Evolutionary conservation across 2,329 filamentous ascomycete species (phyloP).

Genomic region (Trichoderma atrobrunneum): DNA sequence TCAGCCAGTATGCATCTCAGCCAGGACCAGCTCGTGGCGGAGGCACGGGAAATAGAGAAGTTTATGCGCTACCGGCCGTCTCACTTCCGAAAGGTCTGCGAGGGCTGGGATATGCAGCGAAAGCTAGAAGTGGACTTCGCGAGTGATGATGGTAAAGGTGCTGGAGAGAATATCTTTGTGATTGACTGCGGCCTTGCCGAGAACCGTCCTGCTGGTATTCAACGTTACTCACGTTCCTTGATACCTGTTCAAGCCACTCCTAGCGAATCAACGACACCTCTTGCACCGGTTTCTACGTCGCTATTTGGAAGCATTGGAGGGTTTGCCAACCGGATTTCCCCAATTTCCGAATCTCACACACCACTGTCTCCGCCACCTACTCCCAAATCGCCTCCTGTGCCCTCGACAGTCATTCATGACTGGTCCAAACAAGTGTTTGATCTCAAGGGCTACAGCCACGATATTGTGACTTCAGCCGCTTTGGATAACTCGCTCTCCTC

Average conservation of each 20-base stretch:
- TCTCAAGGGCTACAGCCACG: conserved; percentile 57
- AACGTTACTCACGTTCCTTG: conserved; percentile 42
- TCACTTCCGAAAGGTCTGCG: conserved; percentile 73
- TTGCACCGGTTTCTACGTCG: conserved; percentile 24
- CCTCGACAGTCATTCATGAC: conserved; percentile 28
- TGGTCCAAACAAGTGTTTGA: conserved; percentile 32
- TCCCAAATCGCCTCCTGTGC: conserved; percentile 23
- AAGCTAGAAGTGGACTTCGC: conserved; percentile 86
- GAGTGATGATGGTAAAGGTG: conserved; percentile 69
- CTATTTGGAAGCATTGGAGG: conserved; percentile 29
- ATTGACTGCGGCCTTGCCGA: conserved; percentile 70
- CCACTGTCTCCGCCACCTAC: conserved; percentile 27
- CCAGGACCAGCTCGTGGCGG: conserved; percentile 67
- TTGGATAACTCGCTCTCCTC: conserved; percentile 75
- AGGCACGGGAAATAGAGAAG: conserved; percentile 77
- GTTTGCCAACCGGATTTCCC: conserved; percentile 15
- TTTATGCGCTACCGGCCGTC: conserved; percentile 70
- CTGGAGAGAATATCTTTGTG: conserved; percentile 74
- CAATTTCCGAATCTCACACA: conserved; percentile 22
- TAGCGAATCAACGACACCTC: conserved; percentile 8
- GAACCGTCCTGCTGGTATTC: conserved; percentile 43
- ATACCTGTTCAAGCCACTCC: conserved; percentile 21
- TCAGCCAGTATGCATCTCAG: conserved; percentile 69
- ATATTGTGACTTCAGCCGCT: conserved; percentile 66
- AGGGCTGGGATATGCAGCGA: conserved; percentile 90